Base-by-base conservation (phyloP, 768 basidiomycete species). In the Lactarius indigo region DNA sequence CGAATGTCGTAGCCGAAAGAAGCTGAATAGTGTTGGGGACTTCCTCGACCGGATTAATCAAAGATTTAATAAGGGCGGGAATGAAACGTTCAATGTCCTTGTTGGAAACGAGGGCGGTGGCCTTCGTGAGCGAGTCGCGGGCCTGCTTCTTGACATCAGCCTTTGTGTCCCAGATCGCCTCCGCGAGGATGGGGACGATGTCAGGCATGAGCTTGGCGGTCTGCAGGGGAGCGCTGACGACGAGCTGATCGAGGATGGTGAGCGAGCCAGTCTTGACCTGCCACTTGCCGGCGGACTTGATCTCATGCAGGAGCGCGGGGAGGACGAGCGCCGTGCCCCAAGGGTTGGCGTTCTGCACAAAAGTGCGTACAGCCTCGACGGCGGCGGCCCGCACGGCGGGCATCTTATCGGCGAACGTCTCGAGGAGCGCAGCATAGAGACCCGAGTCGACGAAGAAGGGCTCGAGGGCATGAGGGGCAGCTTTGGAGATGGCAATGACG, bases 1-100 rank as follows among this genome's bases (percentile, higher is more conserved):
- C 96, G 89, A 97, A 98, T 79, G 96, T 98, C 79, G 96, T 98
- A 65, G 96, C 88, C 79, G 96, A 94, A 80, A 97, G 94, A 81
- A 96, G 91, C 69, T 85, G 85, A 74, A 98, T 92, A 75, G 95
- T 97, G 74, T 87, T 90, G 74, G 96, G 92, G 65, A 98, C 96
- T 87, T 99, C 97, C 83, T 99, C 96, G 71, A 97, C 94, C 74
- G 97, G 97, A 85, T 99, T 96, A 81, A 98, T 94, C 75, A 98
- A 84, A 77, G 94, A 90, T 79, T 96, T 94, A 79, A 98, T 96
- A 75, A 99, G 88, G 77, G 96, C 96, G 73, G 93, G 94, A 84
- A 98, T 94, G 83, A 91, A 97, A 80, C 87, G 88, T 87, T 92
- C 90, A 66, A 93, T 95, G 81, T 96, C 96, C 89, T 97, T 98